phyloP scores from a whole-genome alignment of 2,329 filamentous ascomycete genomes.

The Clonostachys rosea region DNA sequence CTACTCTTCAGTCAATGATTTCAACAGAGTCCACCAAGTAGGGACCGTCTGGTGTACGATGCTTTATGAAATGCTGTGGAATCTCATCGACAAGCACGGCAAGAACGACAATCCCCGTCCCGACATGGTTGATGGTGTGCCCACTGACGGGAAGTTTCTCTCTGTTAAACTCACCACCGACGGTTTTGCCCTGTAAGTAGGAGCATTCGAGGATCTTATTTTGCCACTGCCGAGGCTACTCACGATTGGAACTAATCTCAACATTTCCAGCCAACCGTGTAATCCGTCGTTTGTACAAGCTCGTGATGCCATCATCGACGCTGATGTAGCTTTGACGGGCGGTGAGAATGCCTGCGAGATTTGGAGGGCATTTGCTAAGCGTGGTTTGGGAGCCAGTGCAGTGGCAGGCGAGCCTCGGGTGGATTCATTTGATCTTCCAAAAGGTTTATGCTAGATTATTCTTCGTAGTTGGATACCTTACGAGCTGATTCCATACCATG shows the following conservation, averaged over 20 bases:
- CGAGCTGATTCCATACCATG: no score
- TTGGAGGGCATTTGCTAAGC: slow-evolving; percentile 46
- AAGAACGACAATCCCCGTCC: slow-evolving; percentile 31
- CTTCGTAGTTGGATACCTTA: not conserved
- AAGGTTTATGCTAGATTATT: not conserved
- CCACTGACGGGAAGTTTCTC: slow-evolving; percentile 40
- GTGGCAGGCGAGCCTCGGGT: slow-evolving; percentile 5
- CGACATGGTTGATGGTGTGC: slow-evolving; percentile 29
- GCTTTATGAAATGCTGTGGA: slow-evolving; percentile 47
- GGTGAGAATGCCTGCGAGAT: slow-evolving; percentile 40
- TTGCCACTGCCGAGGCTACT: no score
- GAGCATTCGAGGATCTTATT: no score
- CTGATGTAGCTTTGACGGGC: slow-evolving; percentile 39
- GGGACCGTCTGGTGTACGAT: slow-evolving; percentile 39
- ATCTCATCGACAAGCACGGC: slow-evolving; percentile 44
- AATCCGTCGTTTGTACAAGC: slow-evolving; percentile 42
- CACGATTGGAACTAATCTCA: not conserved
- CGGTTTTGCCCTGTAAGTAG: not conserved
- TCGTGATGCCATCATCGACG: slow-evolving; percentile 46
- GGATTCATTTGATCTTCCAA: slow-evolving; percentile 3
- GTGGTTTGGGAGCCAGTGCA: slow-evolving; percentile 34
- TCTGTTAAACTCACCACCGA: slow-evolving; percentile 26
- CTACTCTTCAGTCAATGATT: slow-evolving; percentile 30
- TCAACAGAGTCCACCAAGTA: slow-evolving; percentile 32
- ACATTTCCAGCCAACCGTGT: slow-evolving; percentile 32